Evolutionary conservation across 2,329 filamentous ascomycete species (phyloP), one percentile per base, ranked within the genome.

Genomic region (Sporothrix dimorphospora): DNA sequence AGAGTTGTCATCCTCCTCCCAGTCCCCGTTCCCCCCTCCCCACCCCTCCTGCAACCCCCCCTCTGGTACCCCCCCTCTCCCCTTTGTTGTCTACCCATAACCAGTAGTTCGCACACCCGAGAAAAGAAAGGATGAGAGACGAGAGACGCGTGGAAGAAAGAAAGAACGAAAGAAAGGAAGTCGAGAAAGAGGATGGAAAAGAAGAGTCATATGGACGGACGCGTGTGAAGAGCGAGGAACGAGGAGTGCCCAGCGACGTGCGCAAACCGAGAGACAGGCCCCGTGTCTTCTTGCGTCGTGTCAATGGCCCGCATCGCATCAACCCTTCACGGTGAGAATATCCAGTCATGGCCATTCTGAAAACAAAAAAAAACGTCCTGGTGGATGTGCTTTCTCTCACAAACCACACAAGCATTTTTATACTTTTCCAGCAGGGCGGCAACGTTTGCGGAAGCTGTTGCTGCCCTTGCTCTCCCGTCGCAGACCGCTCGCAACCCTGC

Each of bases 251-350:
- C 38, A 24, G 61, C 24, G 40, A 59, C 40, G 19, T 42, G 19
- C 68, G 42, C 53, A 45, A 27, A 16, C 67, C 51, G 67, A 69
- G 49, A 55, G 49, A 69, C 49, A 53, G 34, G 38, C 38, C 45
- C 45, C 47, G 45, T 38, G 42, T 67, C 42, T 49, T 49, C 27
- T 21, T 67, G 61, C 63, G 68, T 49, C 21, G 21, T 63, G 42
- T 16, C n/a, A n/a, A 34, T 19, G 42, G 61, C 59, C 40, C 42
- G 51, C 53, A 57, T 47, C 30, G 53, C 75, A 59, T 72, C 55
- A 47, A 65, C 40, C 67, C 69, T 70, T 79, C 85, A 86, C 86
- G 88, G 92, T 94, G 92, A 93, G 90, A 90, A 88, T 88, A 86
- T 87, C 88, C 73, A 72, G 70, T 51, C 87, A 85, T 82, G 85